phyloP scores from a whole-genome alignment of 2,329 filamentous ascomycete genomes.

The Sporothrix mexicana region DNA sequence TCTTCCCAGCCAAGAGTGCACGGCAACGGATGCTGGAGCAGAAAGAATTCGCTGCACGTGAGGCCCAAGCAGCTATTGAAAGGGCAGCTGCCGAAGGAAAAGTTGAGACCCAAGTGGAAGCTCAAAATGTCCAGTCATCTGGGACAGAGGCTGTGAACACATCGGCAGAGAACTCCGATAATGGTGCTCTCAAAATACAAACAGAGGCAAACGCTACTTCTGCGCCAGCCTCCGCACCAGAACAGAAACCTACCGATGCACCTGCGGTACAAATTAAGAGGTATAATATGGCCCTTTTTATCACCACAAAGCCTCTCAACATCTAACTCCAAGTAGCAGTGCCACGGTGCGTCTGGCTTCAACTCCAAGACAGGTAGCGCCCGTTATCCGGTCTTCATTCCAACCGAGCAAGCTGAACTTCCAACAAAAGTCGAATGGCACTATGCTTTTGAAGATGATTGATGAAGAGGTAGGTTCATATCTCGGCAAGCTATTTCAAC shows the following conservation, averaged over 20 bases:
- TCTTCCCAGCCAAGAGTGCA: constrained; percentile 1
- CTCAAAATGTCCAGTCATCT: neutral
- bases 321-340: neutral
- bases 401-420: constrained; percentile 53
- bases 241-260: neutral
- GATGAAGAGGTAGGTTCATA: constrained; percentile 55
- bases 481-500: neutral
- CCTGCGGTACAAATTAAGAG: constrained; percentile 1
- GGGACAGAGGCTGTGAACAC: neutral
- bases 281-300: neutral
- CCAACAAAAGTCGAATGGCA: constrained; percentile 48
- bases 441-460: constrained; percentile 51
- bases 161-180: neutral
- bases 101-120: neutral
- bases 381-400: constrained; percentile 54
- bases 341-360: neutral
- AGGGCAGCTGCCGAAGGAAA: neutral
- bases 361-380: constrained; percentile 13
- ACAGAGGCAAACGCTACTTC: neutral
- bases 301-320: constrained; percentile 24
- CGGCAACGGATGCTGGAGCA: constrained; percentile 21
- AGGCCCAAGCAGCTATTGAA: constrained; percentile 9
- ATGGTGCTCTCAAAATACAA: neutral
- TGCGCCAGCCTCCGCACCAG: neutral
- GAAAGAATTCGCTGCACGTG: constrained; percentile 11